Evolutionary conservation across 2,329 filamentous ascomycete species (phyloP), one percentile per base, ranked within the genome.

Genomic region (Nemania bipapillata): DNA sequence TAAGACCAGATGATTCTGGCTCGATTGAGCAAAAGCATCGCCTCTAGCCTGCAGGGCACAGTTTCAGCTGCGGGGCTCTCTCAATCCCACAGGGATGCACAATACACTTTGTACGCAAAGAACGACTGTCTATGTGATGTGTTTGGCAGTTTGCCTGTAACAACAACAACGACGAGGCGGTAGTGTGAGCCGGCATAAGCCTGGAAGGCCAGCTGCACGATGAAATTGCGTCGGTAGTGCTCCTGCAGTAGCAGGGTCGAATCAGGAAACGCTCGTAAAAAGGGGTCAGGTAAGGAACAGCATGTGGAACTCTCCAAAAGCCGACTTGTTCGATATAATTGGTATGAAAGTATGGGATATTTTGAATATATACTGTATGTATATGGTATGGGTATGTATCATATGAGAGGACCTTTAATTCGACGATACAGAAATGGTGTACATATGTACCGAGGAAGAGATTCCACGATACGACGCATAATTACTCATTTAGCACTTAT

Each of bases 191-290:
- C 61, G 61, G 53, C 54, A 64, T 57, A 57, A 64, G 54, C 42
- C 42, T 70, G 70, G 63, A 65, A 68, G 63, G 59, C 59, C 56
- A 63, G 57, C 63, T 69, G 65, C 66, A 65, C 63, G 70, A 69
- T 66, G 65, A 69, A 71, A 71, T 72, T 72, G 61, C 66, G 55
- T 69, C 70, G 70, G 70, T 71, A 72, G 60, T 70, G 63, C 65
- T 70, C 49, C 65, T 68, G 70, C 62, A 59, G 58, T 49, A 45
- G 57, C 56, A 42, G 49, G 52, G 42, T 53, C 59, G 40, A 59
- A 64, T 64, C 30, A 61, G 56, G 60, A 52, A 56, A 59, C 54
- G 67, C 45, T 65, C 26, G 57, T n/a, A 54, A 20, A 45, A 52
- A 32, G 68, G 64, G 63, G 50, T 15, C 58, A 56, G 37, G 37